Evolutionary conservation across 306 rosid species (phyloP).

Genomic region (Begonia loranthoides): DNA sequence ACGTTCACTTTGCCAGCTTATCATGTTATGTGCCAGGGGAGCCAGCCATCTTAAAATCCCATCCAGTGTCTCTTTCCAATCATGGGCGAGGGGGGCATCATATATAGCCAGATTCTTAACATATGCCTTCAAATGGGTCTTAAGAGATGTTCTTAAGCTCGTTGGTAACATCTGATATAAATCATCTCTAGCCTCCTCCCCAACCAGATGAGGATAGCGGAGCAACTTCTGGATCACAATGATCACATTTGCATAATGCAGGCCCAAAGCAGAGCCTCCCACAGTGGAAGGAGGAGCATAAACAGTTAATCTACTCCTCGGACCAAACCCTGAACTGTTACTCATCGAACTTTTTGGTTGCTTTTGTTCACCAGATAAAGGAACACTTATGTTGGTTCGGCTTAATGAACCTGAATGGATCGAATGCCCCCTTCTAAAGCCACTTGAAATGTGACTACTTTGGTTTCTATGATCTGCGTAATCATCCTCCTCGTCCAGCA

Average conservation of each 20-base stretch:
- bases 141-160: constrained; percentile 60
- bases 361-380: constrained; percentile 24
- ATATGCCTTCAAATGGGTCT: constrained; percentile 63
- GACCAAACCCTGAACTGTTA: constrained; percentile 36
- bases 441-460: constrained; percentile 29
- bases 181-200: constrained; percentile 89
- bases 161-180: constrained; percentile 85
- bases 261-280: constrained; percentile 89
- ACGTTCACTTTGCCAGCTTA: constrained; percentile 94
- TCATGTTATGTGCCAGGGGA: constrained; percentile 85
- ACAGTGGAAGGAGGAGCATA: constrained; percentile 74
- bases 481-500: constrained; percentile 28
- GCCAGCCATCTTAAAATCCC: constrained; percentile 69
- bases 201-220: constrained; percentile 76
- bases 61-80: constrained; percentile 88
- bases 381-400: constrained; percentile 13
- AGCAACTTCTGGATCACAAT: constrained; percentile 79
- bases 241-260: constrained; percentile 91
- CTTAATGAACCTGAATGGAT: constrained; percentile 22
- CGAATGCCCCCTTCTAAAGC: constrained; percentile 29
- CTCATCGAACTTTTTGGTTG: constrained; percentile 19
- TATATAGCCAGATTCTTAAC: constrained; percentile 75
- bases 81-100: constrained; percentile 96
- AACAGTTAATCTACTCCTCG: constrained; percentile 38
- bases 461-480: constrained; percentile 26